Conservation (phyloP, 177 flowering plant genomes). For the Telopea speciosissima region DNA sequence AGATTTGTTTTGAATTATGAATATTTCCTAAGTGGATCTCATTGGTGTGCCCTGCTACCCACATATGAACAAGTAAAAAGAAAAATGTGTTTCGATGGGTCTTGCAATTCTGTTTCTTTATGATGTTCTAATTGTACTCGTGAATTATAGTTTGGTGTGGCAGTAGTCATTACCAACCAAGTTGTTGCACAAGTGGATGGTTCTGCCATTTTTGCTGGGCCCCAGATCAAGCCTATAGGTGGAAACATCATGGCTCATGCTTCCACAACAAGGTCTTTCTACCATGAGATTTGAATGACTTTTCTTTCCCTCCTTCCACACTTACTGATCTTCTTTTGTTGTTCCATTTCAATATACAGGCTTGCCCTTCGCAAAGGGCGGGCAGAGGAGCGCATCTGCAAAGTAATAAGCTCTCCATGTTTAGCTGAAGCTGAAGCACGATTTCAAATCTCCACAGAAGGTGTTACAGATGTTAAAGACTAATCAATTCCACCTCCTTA, state of each 20-base stretch:
- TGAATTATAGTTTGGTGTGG: slow-evolving; percentile 76
- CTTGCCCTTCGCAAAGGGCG: slow-evolving; percentile 88
- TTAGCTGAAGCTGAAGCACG: slow-evolving; percentile 98
- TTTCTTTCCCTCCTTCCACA: background rate
- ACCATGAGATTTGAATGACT: background rate
- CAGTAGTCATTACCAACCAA: slow-evolving; percentile 98
- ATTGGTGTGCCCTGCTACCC: background rate
- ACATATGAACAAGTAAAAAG: background rate
- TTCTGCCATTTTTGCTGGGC: slow-evolving; percentile 89
- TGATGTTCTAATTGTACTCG: slow-evolving; percentile 4
- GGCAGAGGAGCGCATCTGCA: slow-evolving; percentile 92
- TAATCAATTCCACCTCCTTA: slow-evolving; percentile 19
- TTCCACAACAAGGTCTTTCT: slow-evolving; percentile 76
- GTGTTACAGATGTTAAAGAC: slow-evolving; percentile 89
- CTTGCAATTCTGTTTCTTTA: background rate
- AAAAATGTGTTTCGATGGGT: background rate
- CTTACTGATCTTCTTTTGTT: background rate
- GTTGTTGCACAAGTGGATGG: slow-evolving; percentile 98
- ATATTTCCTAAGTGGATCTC: background rate
- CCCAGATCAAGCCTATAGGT: slow-evolving; percentile 96
- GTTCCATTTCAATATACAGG: slow-evolving; percentile 28
- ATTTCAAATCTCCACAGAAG: slow-evolving; percentile 80
- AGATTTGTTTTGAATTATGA: background rate
- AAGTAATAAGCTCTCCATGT: slow-evolving; percentile 95
- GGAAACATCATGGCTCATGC: slow-evolving; percentile 99